Evolutionary conservation across 768 basidiomycete species (phyloP), one percentile per base, ranked within the genome.

Genomic region (Termitomyces sp.): DNA sequence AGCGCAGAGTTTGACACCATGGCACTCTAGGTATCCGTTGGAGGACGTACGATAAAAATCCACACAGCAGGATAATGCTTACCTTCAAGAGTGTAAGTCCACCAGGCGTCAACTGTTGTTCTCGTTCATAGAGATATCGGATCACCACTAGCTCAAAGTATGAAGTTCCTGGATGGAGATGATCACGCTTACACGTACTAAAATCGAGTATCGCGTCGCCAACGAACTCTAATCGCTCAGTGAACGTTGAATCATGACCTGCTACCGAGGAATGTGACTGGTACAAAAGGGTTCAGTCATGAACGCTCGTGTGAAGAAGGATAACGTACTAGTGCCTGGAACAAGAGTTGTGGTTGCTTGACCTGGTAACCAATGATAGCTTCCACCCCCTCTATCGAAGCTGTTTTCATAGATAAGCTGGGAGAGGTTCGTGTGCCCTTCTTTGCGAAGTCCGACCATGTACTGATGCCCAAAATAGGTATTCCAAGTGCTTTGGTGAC

Each of bases 201-300:
- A 91, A 88, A 68, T 94, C 92, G 25, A 94, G 78, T 50, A 94
- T 81, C 1, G 89, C 89, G 70, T 94, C 92, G 12, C 92, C 92
- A 40, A 93, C 75, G 66, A 93, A 94, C 67, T 93, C 91, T 35
- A 94, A 77, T 56, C 88, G 77, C 63, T 91, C 88, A 64, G 89
- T 88, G 17, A 80, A 80, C 14, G 76, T 80, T 37, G 76, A 72
- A 55, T 85, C 81, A 55, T 73, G 76, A 3, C 78, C 79, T 59
- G 80, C 78, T 34, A 80, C 72, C 0, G 87, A 86, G 3, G 80
- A 72, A 66, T 91, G 90, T 0, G 86, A 87, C 90, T 93, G 62
- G 6, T 50, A 77, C 5, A 10, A 34, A 40, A 21, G 28, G 5
- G 16, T 11, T 0, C 34, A n/a, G 21, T 12, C 7, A 28, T 39